A percentile compares a stretch with the other conserved stretches of the same genome.
phyloP scores from a whole-genome alignment of 495 filamentous ascomycete genomes.

The Physcia stellaris region DNA sequence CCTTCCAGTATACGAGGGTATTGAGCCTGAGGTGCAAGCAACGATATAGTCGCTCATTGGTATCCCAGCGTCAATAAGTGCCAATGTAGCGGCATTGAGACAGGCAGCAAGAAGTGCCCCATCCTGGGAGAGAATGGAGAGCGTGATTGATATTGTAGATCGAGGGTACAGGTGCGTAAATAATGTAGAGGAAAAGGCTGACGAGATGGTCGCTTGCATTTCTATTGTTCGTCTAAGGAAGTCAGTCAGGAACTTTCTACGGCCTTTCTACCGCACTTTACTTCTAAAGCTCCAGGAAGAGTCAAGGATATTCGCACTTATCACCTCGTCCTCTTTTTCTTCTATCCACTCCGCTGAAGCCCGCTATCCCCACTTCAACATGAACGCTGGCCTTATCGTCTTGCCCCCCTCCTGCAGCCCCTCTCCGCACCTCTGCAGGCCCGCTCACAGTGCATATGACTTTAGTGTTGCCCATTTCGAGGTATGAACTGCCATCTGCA shows the following conservation, averaged over 20 bases:
- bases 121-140: slow-evolving; percentile 84
- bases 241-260: too few species aligned
- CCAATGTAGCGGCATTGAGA: slow-evolving; percentile 84
- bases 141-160: slow-evolving; percentile 63
- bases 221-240: slow-evolving; percentile 70
- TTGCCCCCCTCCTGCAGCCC: slow-evolving; percentile 30
- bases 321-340: slow-evolving; percentile 40
- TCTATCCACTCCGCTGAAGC: slow-evolving; percentile 81
- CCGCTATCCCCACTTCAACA: slow-evolving; percentile 77
- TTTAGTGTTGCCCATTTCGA: slow-evolving; percentile 94
- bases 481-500: slow-evolving; percentile 78
- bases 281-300: not conserved
- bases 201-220: slow-evolving; percentile 60
- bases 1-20: slow-evolving; percentile 40
- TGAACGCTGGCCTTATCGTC: slow-evolving; percentile 47
- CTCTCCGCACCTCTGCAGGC: slow-evolving; percentile 52
- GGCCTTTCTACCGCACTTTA: not conserved
- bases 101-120: slow-evolving; percentile 80
- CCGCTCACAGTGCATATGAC: slow-evolving; percentile 86
- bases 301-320: not conserved
- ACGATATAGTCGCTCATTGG: slow-evolving; percentile 84
- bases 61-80: slow-evolving; percentile 85
- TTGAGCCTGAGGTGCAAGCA: slow-evolving; percentile 78
- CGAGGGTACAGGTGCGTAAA: slow-evolving; percentile 84
- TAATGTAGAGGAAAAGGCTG: slow-evolving; percentile 57